phyloP scores from a whole-genome alignment of 1,284 basidiomycete genomes.

The Ceratobasidium sp. region DNA sequence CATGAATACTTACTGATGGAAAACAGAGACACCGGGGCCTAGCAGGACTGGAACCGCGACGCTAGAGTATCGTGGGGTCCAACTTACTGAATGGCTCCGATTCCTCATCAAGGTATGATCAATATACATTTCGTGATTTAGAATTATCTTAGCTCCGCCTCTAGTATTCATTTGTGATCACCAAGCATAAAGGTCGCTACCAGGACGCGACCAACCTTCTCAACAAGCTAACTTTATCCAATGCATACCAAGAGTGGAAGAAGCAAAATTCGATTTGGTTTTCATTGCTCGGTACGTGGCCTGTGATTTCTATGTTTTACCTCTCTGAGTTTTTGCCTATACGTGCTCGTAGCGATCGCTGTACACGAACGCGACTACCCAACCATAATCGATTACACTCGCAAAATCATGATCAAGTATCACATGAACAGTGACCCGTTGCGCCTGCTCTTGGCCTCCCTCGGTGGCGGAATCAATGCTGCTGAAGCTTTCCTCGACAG shows the following conservation, averaged over 20 bases:
- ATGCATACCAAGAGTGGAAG: conserved; percentile 76
- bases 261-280: conserved; percentile 79
- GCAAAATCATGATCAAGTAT: conserved; percentile 77
- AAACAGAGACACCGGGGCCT: neutral
- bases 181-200: conserved; percentile 69
- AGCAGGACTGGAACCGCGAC: conserved; percentile 59
- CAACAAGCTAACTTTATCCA: conserved; percentile 82
- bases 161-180: conserved; percentile 88
- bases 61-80: conserved; percentile 83
- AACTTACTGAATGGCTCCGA: conserved; percentile 87
- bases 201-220: conserved; percentile 84
- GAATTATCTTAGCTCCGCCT: neutral
- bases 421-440: conserved; percentile 88
- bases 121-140: neutral
- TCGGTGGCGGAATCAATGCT: conserved; percentile 76
- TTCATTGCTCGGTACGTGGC: conserved; percentile 74
- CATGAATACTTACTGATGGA: neutral
- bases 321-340: conserved; percentile 7
- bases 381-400: conserved; percentile 75
- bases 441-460: conserved; percentile 76
- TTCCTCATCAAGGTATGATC: conserved; percentile 83
- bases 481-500: conserved; percentile 81
- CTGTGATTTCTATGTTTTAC: conserved; percentile 12
- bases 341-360: conserved; percentile 71
- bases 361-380: conserved; percentile 69